These are phyloP conservation scores for Aspergillus baeticus DNA, from an alignment of 495 filamentous ascomycete species.

Conservation along the genomic window DNA sequence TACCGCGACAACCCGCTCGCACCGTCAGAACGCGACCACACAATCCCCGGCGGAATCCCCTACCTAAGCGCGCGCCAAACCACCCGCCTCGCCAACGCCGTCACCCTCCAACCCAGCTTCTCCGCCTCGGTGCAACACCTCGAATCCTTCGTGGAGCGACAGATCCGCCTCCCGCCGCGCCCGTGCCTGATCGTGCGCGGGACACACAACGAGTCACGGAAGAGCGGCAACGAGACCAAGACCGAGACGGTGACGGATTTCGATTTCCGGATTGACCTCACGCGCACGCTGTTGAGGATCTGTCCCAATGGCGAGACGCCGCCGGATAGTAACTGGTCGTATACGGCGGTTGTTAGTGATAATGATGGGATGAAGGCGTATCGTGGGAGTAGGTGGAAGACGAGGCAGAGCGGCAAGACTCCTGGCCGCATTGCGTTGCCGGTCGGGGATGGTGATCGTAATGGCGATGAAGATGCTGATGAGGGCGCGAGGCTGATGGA, in stretches of 20 bases:
- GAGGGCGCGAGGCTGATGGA: constrained; percentile 13
- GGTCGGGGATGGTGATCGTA: neutral
- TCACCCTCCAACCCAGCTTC: constrained; percentile 27
- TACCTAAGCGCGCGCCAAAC: constrained; percentile 12
- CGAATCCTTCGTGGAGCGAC: constrained; percentile 24
- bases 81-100: constrained; percentile 17
- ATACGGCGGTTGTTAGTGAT: constrained; percentile 27
- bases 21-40: neutral
- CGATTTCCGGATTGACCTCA: constrained; percentile 37
- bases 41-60: constrained; percentile 5
- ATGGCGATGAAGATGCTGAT: neutral
- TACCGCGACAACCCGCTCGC: constrained; percentile 1
- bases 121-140: constrained; percentile 25
- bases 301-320: constrained; percentile 1
- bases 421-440: constrained; percentile 18
- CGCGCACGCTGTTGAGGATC: constrained; percentile 10
- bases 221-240: constrained; percentile 30
- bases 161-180: constrained; percentile 36
- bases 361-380: constrained; percentile 26
- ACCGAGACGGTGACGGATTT: constrained; percentile 37
- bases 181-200: constrained; percentile 35
- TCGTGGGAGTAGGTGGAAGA: constrained; percentile 28
- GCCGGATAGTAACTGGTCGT: constrained; percentile 11
- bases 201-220: constrained; percentile 29
- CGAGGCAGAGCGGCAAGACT: constrained; percentile 7